Conservation (phyloP, 2,329 filamentous ascomycete species). For the Intubia oerlemansii region DNA sequence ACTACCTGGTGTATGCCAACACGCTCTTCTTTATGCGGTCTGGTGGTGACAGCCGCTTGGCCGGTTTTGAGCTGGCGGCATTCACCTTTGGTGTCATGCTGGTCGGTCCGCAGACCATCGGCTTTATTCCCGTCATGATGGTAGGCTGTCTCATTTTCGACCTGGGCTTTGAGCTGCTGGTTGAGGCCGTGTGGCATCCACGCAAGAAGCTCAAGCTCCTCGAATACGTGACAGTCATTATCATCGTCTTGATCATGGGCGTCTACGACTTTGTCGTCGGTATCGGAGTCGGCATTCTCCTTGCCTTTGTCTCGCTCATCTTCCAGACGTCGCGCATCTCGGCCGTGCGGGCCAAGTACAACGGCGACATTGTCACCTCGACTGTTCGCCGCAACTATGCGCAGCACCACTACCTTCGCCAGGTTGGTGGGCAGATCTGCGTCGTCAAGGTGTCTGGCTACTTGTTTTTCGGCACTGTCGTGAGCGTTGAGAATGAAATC, state of each 20-base stretch:
- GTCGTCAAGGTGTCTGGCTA: conserved; percentile 85
- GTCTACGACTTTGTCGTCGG: conserved; percentile 91
- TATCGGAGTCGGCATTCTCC: conserved; percentile 74
- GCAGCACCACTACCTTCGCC: conserved; percentile 67
- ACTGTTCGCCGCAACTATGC: conserved; percentile 81
- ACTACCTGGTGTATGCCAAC: conserved; percentile 95
- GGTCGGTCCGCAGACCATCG: conserved; percentile 70
- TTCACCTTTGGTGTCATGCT: conserved; percentile 68
- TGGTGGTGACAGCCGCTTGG: conserved; percentile 69
- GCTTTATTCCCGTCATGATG: conserved; percentile 91
- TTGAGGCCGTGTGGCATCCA: conserved; percentile 75
- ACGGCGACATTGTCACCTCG: conserved; percentile 71
- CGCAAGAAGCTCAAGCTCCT: conserved; percentile 70
- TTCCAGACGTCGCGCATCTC: conserved; percentile 81
- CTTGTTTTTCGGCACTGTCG: conserved; percentile 96
- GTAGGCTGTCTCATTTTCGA: conserved; percentile 90
- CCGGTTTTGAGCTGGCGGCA: conserved; percentile 63
- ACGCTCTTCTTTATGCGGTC: conserved; percentile 92
- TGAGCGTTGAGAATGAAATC: conserved; percentile 80
- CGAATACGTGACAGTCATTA: conserved; percentile 73
- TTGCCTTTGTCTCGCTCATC: conserved; percentile 80
- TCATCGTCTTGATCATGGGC: conserved; percentile 89
- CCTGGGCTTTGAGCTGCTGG: conserved; percentile 75
- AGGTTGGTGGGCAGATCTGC: conserved; percentile 73
- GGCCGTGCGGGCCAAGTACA: conserved; percentile 76